Evolutionary conservation across 1,284 basidiomycete genomes (phyloP).

Genomic region (Sporisorium graminicola): DNA sequence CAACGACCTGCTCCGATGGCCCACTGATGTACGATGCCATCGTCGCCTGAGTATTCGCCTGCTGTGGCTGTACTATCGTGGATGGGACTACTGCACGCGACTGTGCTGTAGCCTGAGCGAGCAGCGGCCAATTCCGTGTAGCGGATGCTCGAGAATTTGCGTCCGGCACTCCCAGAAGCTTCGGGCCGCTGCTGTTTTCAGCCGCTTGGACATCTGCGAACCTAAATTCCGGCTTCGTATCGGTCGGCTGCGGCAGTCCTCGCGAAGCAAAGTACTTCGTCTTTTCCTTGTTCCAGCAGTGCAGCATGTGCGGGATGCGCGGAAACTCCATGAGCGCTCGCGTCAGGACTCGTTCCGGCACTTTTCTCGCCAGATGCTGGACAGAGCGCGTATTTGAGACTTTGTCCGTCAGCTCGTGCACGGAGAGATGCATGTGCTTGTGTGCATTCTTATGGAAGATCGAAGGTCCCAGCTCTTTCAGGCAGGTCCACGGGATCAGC

Average conservation of each 20-base stretch:
- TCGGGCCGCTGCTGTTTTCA: neutral
- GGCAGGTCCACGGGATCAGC: constrained; percentile 41
- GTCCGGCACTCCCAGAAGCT: neutral
- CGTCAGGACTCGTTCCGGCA: constrained; percentile 25
- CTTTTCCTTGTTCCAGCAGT: constrained; percentile 37
- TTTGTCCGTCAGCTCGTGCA: constrained; percentile 35
- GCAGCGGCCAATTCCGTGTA: constrained; percentile 1
- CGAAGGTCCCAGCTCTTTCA: constrained; percentile 25
- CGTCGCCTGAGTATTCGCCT: neutral
- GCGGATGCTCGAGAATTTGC: neutral
- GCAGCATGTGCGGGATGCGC: constrained; percentile 40
- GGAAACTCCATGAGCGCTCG: constrained; percentile 48
- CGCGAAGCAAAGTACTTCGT: constrained; percentile 26
- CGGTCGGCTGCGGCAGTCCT: constrained; percentile 20
- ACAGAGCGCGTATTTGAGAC: constrained; percentile 26
- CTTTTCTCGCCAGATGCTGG: constrained; percentile 9
- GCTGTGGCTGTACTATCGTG: neutral
- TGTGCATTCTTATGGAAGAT: constrained; percentile 31
- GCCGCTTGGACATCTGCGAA: constrained; percentile 20
- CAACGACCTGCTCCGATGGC: neutral
- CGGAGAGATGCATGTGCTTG: constrained; percentile 15
- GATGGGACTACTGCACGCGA: neutral
- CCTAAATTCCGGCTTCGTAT: constrained; percentile 36
- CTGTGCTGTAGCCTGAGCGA: constrained; percentile 8
- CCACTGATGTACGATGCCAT: neutral